Percentiles rank a stretch among this genome's conserved stretches.
phyloP scores from a whole-genome alignment of 257 asterid species.

The Striga asiatica region DNA sequence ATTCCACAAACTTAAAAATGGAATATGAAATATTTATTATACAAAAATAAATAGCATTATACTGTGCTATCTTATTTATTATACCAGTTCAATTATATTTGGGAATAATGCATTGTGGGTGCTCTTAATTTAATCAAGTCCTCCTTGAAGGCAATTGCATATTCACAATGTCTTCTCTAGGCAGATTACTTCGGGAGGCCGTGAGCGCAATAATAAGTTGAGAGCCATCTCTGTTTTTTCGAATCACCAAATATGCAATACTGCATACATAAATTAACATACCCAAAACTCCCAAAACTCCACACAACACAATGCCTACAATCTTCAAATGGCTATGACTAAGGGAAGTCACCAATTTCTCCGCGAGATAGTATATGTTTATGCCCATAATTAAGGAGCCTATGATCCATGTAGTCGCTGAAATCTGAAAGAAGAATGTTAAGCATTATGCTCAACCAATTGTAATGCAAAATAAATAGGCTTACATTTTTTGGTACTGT shows the following conservation, averaged over 20 bases:
- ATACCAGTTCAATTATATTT: no score
- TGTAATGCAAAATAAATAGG: background rate
- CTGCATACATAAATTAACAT: slow-evolving; percentile 63
- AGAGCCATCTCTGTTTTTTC: slow-evolving; percentile 52
- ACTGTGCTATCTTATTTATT: no score
- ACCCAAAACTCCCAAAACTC: slow-evolving; percentile 47
- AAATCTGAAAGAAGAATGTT: slow-evolving; percentile 28
- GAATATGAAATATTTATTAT: no score
- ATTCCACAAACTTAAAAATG: no score
- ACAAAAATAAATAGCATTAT: no score
- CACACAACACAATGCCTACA: slow-evolving; percentile 43
- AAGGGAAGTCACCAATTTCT: slow-evolving; percentile 47
- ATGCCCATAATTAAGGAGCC: slow-evolving; percentile 77
- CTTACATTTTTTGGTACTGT: no score
- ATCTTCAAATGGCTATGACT: slow-evolving; percentile 32
- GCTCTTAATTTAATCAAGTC: no score
- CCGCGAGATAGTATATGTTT: slow-evolving; percentile 64
- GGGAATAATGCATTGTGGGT: no score
- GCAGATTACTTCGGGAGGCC: slow-evolving; percentile 29
- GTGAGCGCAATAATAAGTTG: slow-evolving; percentile 55
- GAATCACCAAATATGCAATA: slow-evolving; percentile 46
- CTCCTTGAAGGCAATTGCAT: slow-evolving; percentile 78
- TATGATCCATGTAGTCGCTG: slow-evolving; percentile 73
- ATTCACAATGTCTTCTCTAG: slow-evolving; percentile 61
- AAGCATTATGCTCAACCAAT: background rate